phyloP scores from a whole-genome alignment of 2,329 filamentous ascomycete genomes.

The Dissoconium aciculare region DNA sequence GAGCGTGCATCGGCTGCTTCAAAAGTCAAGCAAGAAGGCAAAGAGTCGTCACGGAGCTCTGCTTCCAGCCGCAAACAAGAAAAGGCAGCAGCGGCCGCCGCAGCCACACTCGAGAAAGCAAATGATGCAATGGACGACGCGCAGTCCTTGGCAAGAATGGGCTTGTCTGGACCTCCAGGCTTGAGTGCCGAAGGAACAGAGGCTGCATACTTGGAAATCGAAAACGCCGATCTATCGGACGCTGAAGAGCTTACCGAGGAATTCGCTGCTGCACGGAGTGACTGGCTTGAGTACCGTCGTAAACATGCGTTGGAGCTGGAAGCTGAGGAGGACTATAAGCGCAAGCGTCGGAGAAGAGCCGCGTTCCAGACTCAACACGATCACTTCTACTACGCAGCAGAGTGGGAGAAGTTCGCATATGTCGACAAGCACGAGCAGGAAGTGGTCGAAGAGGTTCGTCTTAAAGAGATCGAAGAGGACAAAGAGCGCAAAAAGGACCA shows the following conservation, averaged over 20 bases:
- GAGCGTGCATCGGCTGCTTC: conserved; percentile 3
- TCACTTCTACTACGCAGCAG: conserved; percentile 51
- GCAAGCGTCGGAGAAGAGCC: conserved; percentile 48
- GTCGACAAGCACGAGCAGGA: conserved; percentile 62
- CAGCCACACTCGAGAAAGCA: no score
- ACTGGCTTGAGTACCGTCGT: conserved; percentile 38
- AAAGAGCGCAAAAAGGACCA: conserved; percentile 99
- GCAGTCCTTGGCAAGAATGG: no score
- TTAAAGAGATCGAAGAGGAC: conserved; percentile 79
- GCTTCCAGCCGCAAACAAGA: background rate
- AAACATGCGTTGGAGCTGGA: conserved; percentile 58
- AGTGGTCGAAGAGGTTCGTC: conserved; percentile 73
- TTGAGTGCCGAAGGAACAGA: conserved; percentile 37
- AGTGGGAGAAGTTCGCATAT: conserved; percentile 60
- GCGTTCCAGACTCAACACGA: conserved; percentile 41
- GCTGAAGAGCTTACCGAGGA: conserved; percentile 36
- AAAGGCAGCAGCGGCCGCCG: conserved; percentile 3
- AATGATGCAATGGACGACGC: no score
- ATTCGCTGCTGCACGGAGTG: conserved; percentile 37
- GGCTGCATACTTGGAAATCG: conserved; percentile 43
- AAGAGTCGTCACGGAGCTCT: no score
- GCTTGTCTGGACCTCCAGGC: conserved; percentile 22
- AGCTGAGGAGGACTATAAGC: conserved; percentile 46
- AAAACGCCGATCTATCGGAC: conserved; percentile 48
- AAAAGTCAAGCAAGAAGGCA: no score